Evolutionary conservation across 441 rosid genomes (phyloP), one percentile per base, ranked within the genome.

Genomic region (Raphanus hybrid): DNA sequence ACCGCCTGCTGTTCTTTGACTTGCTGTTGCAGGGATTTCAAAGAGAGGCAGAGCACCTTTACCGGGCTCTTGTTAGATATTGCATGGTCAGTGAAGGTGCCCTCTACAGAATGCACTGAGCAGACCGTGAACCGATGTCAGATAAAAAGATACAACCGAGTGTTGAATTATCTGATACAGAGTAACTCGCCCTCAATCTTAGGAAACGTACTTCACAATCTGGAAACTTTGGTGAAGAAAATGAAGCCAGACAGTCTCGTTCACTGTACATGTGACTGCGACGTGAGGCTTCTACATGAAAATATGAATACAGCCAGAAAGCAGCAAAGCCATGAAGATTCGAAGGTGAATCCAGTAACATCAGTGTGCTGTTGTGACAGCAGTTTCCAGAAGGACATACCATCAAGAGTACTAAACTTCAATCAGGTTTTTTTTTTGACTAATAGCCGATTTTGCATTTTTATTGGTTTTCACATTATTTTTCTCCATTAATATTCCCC

Each of bases 51-150:
- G 68, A 66, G 73, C 64, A 65, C 81, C 7, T 83, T 84, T 73
- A 85, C 93, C 18, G 98, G 95, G 48, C 82, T 96, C 73, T 37
- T 91, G 41, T 77, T 86, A 78, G 99, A 93, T 82, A 84, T 93
- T 64, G 98, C 93, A 12, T 96, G 99, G 99, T 79, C 92, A 64
- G 85, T 93, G 64, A 89, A 83, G 82, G 87, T 79, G 65, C 97
- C 96, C 39, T 73, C 84, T 37, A 62, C 80, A 60, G 97, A 92
- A 78, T 83, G 75, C 80, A 71, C 82, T 67, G 85, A 85, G 73
- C 79, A 64, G 61, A 72, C 58, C 7, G 66, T 84, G 71, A 71
- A 85, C 70, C 81, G 88, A 67, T 85, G 86, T 58, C 93, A 89
- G 87, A 91, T 93, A 70, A 89, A 86, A 78, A 89, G 96, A 83